These are phyloP conservation scores for Moesziomyces globuligerus DNA, from an alignment of 1,284 basidiomycete species.

Conservation along the genomic window DNA sequence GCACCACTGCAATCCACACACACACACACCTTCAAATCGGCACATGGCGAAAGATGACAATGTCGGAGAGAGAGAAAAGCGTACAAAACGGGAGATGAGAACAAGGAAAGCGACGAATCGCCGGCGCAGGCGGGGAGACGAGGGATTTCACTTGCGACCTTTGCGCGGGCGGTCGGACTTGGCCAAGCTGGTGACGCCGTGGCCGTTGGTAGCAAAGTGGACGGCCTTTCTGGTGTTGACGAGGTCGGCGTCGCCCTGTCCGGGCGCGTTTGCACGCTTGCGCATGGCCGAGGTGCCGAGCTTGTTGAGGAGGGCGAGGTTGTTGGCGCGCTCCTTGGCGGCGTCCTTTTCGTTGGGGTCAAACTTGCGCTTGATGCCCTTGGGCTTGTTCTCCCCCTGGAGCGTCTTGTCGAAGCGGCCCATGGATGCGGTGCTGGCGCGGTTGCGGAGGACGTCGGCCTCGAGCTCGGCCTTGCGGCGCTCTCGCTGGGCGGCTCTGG, in stretches of 20 bases:
- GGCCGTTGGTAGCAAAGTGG: constrained; percentile 53
- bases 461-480: constrained; percentile 80
- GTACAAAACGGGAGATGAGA: no score
- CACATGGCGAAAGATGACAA: neutral
- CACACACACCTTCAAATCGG: neutral
- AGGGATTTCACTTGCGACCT: no score
- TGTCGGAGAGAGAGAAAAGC: no score
- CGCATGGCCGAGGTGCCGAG: constrained; percentile 71
- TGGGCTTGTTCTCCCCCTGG: constrained; percentile 82
- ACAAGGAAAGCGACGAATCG: no score
- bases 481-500: constrained; percentile 67
- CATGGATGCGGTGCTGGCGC: constrained; percentile 88
- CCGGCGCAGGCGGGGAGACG: no score
- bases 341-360: constrained; percentile 79
- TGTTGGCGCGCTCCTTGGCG: constrained; percentile 76
- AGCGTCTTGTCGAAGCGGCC: constrained; percentile 85
- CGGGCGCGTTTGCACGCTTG: constrained; percentile 62
- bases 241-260: constrained; percentile 66
- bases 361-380: constrained; percentile 92
- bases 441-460: constrained; percentile 79
- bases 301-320: constrained; percentile 79
- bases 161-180: constrained; percentile 21
- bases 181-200: constrained; percentile 50
- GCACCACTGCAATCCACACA: neutral
- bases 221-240: constrained; percentile 63